Conservation (phyloP, 495 filamentous ascomycete genomes). For the Neurospora sp. region DNA sequence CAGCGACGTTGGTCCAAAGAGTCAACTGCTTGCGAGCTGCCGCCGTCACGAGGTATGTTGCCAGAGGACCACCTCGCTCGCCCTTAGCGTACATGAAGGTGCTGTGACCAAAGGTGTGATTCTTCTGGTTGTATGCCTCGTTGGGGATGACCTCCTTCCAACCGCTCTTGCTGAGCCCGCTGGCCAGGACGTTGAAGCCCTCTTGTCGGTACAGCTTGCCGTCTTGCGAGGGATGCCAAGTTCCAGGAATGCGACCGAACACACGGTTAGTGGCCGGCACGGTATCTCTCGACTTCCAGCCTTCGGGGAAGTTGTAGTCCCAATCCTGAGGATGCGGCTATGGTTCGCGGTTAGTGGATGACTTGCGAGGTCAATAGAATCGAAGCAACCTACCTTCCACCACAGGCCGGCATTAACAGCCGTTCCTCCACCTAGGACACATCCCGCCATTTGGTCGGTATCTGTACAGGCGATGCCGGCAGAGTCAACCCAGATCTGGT, state of each 20-base stretch:
- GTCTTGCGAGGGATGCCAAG: constrained; percentile 54
- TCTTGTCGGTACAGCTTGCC: constrained; percentile 58
- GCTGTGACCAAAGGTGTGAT: constrained; percentile 52
- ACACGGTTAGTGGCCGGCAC: constrained; percentile 45
- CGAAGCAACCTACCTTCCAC: constrained; percentile 32
- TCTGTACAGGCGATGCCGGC: constrained; percentile 55
- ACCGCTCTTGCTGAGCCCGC: constrained; percentile 45
- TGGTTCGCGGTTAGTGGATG: background rate
- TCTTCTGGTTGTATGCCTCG: constrained; percentile 49
- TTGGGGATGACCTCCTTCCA: constrained; percentile 56
- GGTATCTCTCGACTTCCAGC: constrained; percentile 61
- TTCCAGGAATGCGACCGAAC: constrained; percentile 60
- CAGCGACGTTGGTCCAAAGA: constrained; percentile 52
- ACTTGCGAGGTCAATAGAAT: background rate
- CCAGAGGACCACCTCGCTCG: constrained; percentile 60
- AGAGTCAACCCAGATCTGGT: constrained; percentile 53
- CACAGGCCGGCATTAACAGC: constrained; percentile 58
- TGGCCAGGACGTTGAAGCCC: constrained; percentile 49
- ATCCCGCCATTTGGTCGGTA: constrained; percentile 62
- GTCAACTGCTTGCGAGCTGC: constrained; percentile 50
- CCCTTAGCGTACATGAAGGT: constrained; percentile 60
- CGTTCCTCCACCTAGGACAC: constrained; percentile 63
- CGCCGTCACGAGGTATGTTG: constrained; percentile 62
- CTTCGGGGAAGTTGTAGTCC: constrained; percentile 63
- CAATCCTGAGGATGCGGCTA: constrained; percentile 46